These are phyloP conservation scores for Bimuria novae-zelandiae DNA, from an alignment of 2,329 filamentous ascomycete species.

Conservation along the genomic window DNA sequence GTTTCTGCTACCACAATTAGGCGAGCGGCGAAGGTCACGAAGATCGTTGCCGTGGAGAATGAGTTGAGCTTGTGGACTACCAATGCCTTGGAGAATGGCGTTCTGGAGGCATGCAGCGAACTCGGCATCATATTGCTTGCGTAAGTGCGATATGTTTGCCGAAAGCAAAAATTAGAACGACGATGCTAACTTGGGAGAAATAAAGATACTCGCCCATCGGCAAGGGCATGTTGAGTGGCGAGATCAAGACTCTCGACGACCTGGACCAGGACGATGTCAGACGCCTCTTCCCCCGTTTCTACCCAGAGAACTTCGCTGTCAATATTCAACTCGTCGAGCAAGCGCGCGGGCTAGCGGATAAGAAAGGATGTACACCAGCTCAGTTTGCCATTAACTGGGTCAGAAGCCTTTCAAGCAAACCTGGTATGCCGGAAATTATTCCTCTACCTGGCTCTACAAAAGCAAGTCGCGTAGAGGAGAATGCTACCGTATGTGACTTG, in stretches of 20 bases:
- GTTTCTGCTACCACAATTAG: conserved; percentile 47
- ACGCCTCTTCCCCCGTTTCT: conserved; percentile 44
- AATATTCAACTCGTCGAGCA: conserved; percentile 29
- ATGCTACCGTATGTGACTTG: conserved; percentile 57
- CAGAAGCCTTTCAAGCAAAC: conserved; percentile 49
- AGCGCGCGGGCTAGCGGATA: conserved; percentile 22
- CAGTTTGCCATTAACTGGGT: conserved; percentile 68
- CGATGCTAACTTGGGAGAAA: too few relatives aligned
- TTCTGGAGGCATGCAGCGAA: conserved; percentile 43
- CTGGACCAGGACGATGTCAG: conserved; percentile 43
- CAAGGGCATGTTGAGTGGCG: conserved; percentile 20
- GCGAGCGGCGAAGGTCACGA: conserved; percentile 53
- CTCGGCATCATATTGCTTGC: conserved; percentile 39
- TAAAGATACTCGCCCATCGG: conserved; percentile 41
- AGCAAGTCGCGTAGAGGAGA: conserved; percentile 59
- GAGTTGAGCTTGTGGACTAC: conserved; percentile 51
- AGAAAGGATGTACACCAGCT: conserved; percentile 57
- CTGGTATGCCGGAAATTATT: conserved; percentile 60
- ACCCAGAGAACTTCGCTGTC: conserved; percentile 31
- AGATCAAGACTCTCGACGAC: conserved; percentile 45
- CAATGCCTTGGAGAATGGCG: conserved; percentile 58
- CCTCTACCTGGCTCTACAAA: conserved; percentile 67
- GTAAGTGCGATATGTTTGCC: too few relatives aligned
- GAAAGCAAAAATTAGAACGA: too few relatives aligned
- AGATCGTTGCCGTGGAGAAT: conserved; percentile 60